phyloP scores from a whole-genome alignment of 345 rosid species.

The Populus alba region DNA sequence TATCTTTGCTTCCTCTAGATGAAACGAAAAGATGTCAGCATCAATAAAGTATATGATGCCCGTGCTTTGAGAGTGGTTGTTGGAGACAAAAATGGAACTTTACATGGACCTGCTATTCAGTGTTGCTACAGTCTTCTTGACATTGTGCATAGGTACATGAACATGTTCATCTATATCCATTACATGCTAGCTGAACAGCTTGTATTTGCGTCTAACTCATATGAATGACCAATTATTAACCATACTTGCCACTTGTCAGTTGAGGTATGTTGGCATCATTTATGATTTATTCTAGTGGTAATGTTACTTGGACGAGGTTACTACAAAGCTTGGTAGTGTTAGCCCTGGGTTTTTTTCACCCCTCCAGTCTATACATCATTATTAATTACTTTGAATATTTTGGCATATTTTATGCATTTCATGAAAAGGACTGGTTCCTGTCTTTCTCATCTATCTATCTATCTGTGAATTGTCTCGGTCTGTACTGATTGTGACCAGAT shows the following conservation, averaged over 20 bases:
- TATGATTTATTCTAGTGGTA: background rate
- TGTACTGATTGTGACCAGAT: background rate
- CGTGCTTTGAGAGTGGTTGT: slow-evolving; percentile 74
- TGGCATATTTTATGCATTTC: background rate
- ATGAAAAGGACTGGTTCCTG: background rate
- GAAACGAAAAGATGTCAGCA: slow-evolving; percentile 67
- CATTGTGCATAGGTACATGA: slow-evolving; percentile 55
- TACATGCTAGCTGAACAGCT: background rate
- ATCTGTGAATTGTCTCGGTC: background rate
- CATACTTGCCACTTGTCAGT: background rate
- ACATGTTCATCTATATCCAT: background rate
- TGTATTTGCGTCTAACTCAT: background rate
- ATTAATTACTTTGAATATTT: background rate
- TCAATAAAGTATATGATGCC: slow-evolving; percentile 61
- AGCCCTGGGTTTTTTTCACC: background rate
- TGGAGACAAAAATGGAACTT: slow-evolving; percentile 69
- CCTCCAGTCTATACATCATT: background rate
- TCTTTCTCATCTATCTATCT: background rate
- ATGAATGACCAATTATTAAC: background rate
- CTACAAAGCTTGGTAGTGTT: background rate
- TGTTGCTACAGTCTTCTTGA: slow-evolving; percentile 69
- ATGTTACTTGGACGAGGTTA: background rate
- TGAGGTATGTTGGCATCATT: background rate
- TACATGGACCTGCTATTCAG: slow-evolving; percentile 70
- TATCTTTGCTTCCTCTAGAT: slow-evolving; percentile 38